Evolutionary conservation across 441 rosid genomes (phyloP).

Genomic region (Adansonia rubrostipa): DNA sequence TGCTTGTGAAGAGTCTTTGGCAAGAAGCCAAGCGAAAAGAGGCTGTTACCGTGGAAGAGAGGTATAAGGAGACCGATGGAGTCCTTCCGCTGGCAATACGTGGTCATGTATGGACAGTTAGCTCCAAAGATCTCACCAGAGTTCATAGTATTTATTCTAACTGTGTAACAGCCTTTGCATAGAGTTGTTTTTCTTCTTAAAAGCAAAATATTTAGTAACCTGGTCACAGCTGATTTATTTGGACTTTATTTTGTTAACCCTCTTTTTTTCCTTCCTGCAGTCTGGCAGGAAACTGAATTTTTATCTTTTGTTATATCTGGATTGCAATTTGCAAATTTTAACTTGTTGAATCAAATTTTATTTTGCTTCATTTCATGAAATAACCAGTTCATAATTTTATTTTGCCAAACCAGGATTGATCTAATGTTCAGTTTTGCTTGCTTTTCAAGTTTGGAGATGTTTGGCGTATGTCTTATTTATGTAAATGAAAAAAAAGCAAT

Average conservation of each 20-base stretch:
- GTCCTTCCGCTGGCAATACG: conserved; percentile 57
- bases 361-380: background rate
- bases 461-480: conserved; percentile 1
- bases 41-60: conserved; percentile 80
- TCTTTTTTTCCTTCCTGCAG: background rate
- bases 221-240: background rate
- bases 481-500: background rate
- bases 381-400: background rate
- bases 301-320: background rate
- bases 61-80: conserved; percentile 43
- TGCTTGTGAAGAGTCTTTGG: conserved; percentile 91
- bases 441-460: background rate
- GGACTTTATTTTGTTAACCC: background rate
- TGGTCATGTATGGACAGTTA: conserved; percentile 84
- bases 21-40: conserved; percentile 90
- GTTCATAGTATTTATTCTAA: conserved; percentile 61
- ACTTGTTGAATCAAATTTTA: conserved; percentile 10
- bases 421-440: conserved; percentile 15
- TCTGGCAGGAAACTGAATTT: background rate
- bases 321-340: conserved; percentile 15
- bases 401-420: conserved; percentile 8
- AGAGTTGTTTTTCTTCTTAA: conserved; percentile 23
- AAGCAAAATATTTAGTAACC: background rate
- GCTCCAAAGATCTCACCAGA: conserved; percentile 64
- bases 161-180: conserved; percentile 37